phyloP scores from a whole-genome alignment of 2,329 filamentous ascomycete genomes.

The Bipolaris cookei region DNA sequence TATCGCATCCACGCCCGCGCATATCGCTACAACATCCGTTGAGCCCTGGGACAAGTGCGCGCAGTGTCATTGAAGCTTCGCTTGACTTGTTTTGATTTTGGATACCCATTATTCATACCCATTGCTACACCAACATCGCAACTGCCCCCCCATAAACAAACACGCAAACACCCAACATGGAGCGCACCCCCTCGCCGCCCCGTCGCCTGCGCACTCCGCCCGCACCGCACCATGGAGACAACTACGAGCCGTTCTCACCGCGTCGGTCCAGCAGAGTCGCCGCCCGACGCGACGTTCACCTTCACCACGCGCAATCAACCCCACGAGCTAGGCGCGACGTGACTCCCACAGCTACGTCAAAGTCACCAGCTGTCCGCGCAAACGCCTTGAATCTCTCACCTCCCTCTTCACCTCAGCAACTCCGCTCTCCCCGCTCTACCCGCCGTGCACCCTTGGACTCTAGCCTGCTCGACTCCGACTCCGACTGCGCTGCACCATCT shows the following conservation, averaged over 20 bases:
- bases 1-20: constrained; percentile 10
- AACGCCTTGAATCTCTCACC: constrained; percentile 56
- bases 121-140: constrained; percentile 24
- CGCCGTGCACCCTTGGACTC: constrained; percentile 36
- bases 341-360: constrained; percentile 40
- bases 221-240: constrained; percentile 73
- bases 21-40: constrained; percentile 15
- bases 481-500: constrained; percentile 36
- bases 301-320: constrained; percentile 36
- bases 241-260: constrained; percentile 75
- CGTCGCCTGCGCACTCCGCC: constrained; percentile 68
- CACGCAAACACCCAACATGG: constrained; percentile 32
- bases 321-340: constrained; percentile 36
- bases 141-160: constrained; percentile 16
- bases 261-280: constrained; percentile 69
- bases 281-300: constrained; percentile 54
- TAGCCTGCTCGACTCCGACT: constrained; percentile 39
- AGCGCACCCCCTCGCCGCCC: constrained; percentile 67
- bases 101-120: constrained; percentile 19
- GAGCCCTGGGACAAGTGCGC: constrained; percentile 6
- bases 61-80: constrained; percentile 19
- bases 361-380: constrained; percentile 46
- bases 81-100: constrained; percentile 37
- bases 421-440: constrained; percentile 39
- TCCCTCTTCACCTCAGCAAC: constrained; percentile 49